Evolutionary conservation across 495 filamentous ascomycete genomes (phyloP), one percentile per base, ranked within the genome.

Genomic region (Hypoxylon intermedium): DNA sequence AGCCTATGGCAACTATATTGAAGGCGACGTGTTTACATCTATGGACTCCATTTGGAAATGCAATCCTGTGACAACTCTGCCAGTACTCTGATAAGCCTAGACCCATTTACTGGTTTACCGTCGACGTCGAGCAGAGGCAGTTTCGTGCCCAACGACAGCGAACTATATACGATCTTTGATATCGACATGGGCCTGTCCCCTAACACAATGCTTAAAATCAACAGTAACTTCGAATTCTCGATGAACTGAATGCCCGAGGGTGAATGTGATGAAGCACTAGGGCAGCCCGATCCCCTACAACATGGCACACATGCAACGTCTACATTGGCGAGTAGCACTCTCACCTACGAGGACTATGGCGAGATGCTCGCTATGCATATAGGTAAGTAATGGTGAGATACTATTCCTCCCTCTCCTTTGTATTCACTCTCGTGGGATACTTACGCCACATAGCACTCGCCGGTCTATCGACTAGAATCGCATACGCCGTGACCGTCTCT

Each of bases 401-500:
- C 18, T 5, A 7, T 5, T 4, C 23, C 12, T 0, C 30, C 9
- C 43, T 9, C 11, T 40, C 9, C 18, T 55, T 49, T 19, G 43
- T 44, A 20, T 45, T 49, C 21, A 52, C 37, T 6, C 13, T 34
- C n/a, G 16, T 50, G 74, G 73, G 53, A 67, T 28, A 47, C 58
- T 42, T 67, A 65, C 48, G 64, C 69, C 1, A 62, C 73, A 12
- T 75, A 71, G 72, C 65, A 72, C 58, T 75, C 34, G 46, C 72
- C 43, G 74, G 74, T 38, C 57, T 72, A 34, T 72, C 63, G 19
- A 63, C 60, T 13, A 51, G 45, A 40, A 46, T 65, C 6, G 59
- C 67, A 40, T 74, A 72, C 41, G 59, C 64, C 20, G 18, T 71
- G 26, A 53, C 41, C 43, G 50, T 54, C 2, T 26, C 71, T 16